A percentile compares a stretch with the other conserved stretches of the same genome.
These are phyloP conservation scores for Geotrichum bryndzae DNA, from an alignment of 1,139 yeast genomes.

Conservation along the genomic window DNA sequence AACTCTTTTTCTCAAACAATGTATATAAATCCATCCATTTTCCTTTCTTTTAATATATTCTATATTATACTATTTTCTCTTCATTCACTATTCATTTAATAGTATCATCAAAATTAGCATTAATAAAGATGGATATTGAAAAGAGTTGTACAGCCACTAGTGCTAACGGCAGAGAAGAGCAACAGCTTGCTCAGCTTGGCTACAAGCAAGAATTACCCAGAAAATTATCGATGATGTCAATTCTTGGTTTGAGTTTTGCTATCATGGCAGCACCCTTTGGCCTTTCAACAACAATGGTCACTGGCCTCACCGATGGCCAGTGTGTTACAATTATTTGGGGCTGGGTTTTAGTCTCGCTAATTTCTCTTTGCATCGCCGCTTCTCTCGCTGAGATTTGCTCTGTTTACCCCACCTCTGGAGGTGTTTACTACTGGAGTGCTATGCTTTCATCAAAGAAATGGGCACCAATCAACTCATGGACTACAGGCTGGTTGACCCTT, in stretches of 20 bases:
- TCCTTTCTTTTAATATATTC: not conserved
- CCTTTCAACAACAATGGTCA: conserved; percentile 20
- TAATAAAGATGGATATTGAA: conserved; percentile 5
- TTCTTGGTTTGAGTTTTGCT: conserved; percentile 18
- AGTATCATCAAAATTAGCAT: not conserved
- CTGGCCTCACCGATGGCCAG: conserved; percentile 27
- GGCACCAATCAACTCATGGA: conserved; percentile 19
- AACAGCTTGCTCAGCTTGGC: conserved; percentile 17
- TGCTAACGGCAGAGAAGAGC: conserved; percentile 6
- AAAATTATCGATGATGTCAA: conserved; percentile 19
- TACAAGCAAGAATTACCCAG: conserved; percentile 19
- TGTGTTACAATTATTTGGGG: conserved; percentile 27
- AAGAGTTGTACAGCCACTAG: not conserved
- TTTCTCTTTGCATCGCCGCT: conserved; percentile 25
- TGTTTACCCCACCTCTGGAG: conserved; percentile 23
- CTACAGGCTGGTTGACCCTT: conserved; percentile 19
- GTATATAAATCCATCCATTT: not conserved
- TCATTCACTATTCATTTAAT: not conserved
- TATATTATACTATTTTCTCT: not conserved
- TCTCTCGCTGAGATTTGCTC: conserved; percentile 28
- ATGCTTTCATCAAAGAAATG: conserved; percentile 17
- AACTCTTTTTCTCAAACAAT: not conserved
- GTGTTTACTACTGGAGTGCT: conserved; percentile 23
- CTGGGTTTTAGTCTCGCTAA: conserved; percentile 22
- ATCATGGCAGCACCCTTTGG: conserved; percentile 18